A percentile compares a stretch with the other conserved stretches of the same genome.
These are phyloP conservation scores for Yamadazyma atlantica DNA, from an alignment of 1,139 yeast species.

Conservation along the genomic window DNA sequence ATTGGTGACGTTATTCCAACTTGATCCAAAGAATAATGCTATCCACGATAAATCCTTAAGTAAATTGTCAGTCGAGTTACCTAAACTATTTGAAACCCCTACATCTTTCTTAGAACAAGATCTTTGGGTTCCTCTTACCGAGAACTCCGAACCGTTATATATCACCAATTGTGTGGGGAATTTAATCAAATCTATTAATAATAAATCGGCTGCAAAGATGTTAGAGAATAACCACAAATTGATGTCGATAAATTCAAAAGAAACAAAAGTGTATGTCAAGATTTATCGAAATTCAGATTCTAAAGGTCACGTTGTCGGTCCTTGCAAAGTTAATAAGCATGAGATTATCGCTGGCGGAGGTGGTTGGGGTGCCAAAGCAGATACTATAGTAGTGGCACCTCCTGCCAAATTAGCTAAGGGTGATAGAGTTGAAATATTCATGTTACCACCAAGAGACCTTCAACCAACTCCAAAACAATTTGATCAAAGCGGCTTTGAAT, in stretches of 20 bases:
- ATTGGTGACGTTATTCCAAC: conserved; percentile 38
- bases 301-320: no score
- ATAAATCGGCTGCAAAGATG: conserved; percentile 50
- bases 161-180: conserved; percentile 51
- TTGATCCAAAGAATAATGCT: conserved; percentile 19
- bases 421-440: conserved; percentile 46
- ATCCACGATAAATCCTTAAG: conserved; percentile 23
- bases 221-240: conserved; percentile 43
- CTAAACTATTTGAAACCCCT: conserved; percentile 9
- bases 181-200: conserved; percentile 49
- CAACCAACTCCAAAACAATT: no score
- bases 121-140: conserved; percentile 34
- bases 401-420: conserved; percentile 47
- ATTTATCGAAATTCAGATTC: conserved; percentile 13
- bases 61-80: conserved; percentile 27
- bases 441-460: conserved; percentile 43
- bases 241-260: conserved; percentile 46
- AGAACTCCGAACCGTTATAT: conserved; percentile 19
- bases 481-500: conserved; percentile 14
- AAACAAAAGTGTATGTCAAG: conserved; percentile 48
- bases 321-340: conserved; percentile 22
- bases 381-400: conserved; percentile 58
- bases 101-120: conserved; percentile 17
- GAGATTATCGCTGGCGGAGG: conserved; percentile 68
- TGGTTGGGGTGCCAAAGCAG: conserved; percentile 64